Base-by-base conservation (phyloP, 1,284 basidiomycete species). In the Trametes polyzona region DNA sequence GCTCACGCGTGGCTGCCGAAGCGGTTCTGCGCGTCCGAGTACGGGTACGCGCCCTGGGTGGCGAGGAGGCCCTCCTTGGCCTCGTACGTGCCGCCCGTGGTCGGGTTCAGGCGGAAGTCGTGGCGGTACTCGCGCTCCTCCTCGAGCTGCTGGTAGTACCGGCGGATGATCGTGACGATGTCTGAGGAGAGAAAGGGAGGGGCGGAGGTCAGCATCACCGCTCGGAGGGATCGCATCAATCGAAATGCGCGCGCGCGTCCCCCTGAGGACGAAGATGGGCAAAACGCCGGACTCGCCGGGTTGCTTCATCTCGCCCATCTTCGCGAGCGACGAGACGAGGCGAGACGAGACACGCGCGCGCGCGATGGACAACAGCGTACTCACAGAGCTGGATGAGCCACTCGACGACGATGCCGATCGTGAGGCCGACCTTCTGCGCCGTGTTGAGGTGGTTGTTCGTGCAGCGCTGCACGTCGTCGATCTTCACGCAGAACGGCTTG, bases 301-400 rank as follows among this genome's bases (percentile, higher is more conserved):
- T n/a, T n/a, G n/a, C n/a, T n/a, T n/a, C n/a, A n/a, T n/a, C 42
- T 16, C 17, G 43, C 7, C 26, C 8, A n/a, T 14, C 16, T 42
- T 24, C 24, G 30, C 50, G 19, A 19, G 36, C 12, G 17, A 27
- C 21, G 37, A 17, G 8, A 12, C 16, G 26, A 23, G 12, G 48
- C 19, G 27, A 2, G 29, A 21, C 21, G n/a, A 27, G 9, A 27
- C 2, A 21, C 12, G 17, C 16, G 30, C 14, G 41, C 23, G 10
- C 23, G 16, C 21, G 33, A 36, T 11, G 24, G 26, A 24, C 30
- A 27, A 37, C 42, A 14, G 43, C 43, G 33, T 14, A 78, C 80
- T 55, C 64, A 83, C 83, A 85, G 42, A 81, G 73, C 63, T 82
- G 71, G 47, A 83, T 63, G 43, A 83, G 61, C 77, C 83, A 79